Percentiles rank a stretch among this genome's conserved stretches.
Conservation (phyloP, 208 protist genomes). For the Phytomonas sp. region DNA sequence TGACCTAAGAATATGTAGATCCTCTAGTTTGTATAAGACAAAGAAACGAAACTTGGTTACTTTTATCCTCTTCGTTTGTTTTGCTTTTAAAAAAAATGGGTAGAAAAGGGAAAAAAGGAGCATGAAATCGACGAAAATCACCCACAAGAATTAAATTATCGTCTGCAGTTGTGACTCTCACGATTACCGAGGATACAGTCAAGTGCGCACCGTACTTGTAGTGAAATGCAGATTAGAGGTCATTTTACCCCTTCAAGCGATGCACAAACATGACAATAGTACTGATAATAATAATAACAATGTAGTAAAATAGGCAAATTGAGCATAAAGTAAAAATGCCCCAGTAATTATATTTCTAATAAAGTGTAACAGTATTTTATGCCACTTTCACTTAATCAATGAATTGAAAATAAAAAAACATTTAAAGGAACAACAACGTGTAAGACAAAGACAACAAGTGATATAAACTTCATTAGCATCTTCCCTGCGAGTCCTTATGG, state of each 20-base stretch:
- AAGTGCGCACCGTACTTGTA: neutral
- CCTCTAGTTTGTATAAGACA: neutral
- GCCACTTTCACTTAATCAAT: neutral
- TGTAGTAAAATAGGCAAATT: neutral
- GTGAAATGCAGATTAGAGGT: neutral
- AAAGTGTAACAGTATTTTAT: neutral
- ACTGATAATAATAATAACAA: slow-evolving; percentile 11
- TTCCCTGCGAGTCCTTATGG: neutral
- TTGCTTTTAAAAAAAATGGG: neutral
- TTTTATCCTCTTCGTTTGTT: neutral
- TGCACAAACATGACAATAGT: neutral
- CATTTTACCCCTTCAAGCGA: slow-evolving; percentile 1
- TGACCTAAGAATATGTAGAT: slow-evolving; percentile 1
- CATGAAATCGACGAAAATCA: neutral
- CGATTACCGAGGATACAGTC: neutral
- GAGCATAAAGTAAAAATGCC: neutral
- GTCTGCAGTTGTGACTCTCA: neutral
- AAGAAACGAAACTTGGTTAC: neutral
- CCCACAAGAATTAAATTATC: slow-evolving; percentile 1
- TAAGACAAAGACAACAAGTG: slow-evolving; percentile 17
- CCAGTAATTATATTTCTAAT: slow-evolving; percentile 1
- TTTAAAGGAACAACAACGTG: slow-evolving; percentile 14
- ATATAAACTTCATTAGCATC: neutral
- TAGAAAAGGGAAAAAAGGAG: slow-evolving; percentile 12
- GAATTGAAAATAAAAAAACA: neutral